Evolutionary conservation across 2,329 filamentous ascomycete species (phyloP), one percentile per base, ranked within the genome.

Genomic region (Cladophialophora bantiana): DNA sequence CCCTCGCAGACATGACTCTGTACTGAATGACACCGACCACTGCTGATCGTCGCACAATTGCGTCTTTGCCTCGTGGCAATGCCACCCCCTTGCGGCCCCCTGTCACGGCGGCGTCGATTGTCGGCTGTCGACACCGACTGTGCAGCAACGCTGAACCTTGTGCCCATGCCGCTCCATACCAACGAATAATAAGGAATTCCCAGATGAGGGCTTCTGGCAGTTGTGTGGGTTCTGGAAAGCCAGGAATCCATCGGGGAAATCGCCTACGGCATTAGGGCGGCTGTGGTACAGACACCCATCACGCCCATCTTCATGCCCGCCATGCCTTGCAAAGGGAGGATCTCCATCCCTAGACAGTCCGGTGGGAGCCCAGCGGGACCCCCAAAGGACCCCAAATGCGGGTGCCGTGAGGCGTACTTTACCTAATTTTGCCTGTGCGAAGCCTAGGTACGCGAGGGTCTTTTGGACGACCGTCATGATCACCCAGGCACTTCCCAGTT

Each of bases 241-340:
- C 42, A 13, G 7, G 18, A 9, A 26, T 34, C 12, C 34, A 45
- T 38, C 20, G 32, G 58, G 42, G 42, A n/a, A 48, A 18, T n/a
- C 7, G n/a, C 42, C 42, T 48, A 48, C 42, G 45, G 45, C 7
- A 7, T 50, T 50, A 50, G 20, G 45, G 45, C 18, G 42, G 34
- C 45, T 26, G 48, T 38, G 31, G 32, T n/a, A 59, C 4, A 50
- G 40, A 55, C 50, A 50, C 48, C 32, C 32, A 36, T 36, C 64
- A 34, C 26, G 64, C 63, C 63, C 42, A 66, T 54, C 59, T n/a
- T 36, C 3, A 38, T 64, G 66, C 53, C 56, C 50, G 62, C 62
- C 59, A 58, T 59, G 13, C 53, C 66, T 31, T 31, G 34, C 50
- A 61, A 50, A 48, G 58, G 48, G 58, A 42, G 48, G 61, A 62